Evolutionary conservation across 2,329 filamentous ascomycete species (phyloP).

Genomic region (Cladosporium sp.): DNA sequence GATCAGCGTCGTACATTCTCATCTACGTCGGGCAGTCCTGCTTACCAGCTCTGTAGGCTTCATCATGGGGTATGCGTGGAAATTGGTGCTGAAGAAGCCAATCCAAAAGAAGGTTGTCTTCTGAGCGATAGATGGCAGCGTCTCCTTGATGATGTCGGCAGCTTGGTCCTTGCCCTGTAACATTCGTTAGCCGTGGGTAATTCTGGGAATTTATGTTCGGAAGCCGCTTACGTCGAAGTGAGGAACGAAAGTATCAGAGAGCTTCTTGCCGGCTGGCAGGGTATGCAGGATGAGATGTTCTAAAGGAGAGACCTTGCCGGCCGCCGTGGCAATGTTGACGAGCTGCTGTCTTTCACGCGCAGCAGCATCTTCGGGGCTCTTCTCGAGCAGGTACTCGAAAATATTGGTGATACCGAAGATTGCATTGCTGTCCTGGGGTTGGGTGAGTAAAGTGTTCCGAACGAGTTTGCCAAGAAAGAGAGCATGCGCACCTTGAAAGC

Average conservation of each 20-base stretch:
- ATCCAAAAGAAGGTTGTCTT: slow-evolving; percentile 26
- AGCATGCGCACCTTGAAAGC: slow-evolving; percentile 19
- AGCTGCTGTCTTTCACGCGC: slow-evolving; percentile 22
- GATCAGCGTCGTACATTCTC: background rate
- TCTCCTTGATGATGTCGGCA: slow-evolving; percentile 20
- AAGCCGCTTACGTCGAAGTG: slow-evolving; percentile 21
- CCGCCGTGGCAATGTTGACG: slow-evolving; percentile 24
- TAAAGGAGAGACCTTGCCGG: slow-evolving; percentile 6
- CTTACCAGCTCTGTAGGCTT: slow-evolving; percentile 20
- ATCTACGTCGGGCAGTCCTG: background rate
- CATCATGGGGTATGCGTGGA: slow-evolving; percentile 15
- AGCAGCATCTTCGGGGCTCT: slow-evolving; percentile 19
- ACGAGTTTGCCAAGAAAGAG: too few species aligned
- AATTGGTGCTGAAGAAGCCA: slow-evolving; percentile 23
- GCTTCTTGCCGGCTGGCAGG: slow-evolving; percentile 17
- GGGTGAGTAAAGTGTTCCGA: background rate
- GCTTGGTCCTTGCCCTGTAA: slow-evolving; percentile 22
- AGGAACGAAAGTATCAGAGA: slow-evolving; percentile 14
- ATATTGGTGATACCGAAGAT: slow-evolving; percentile 26
- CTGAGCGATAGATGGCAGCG: slow-evolving; percentile 20
- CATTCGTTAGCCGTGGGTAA: background rate
- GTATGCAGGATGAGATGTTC: slow-evolving; percentile 23
- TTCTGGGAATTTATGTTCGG: background rate
- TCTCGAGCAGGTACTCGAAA: slow-evolving; percentile 22
- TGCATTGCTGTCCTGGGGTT: slow-evolving; percentile 19